Evolutionary conservation across 2,329 filamentous ascomycete genomes (phyloP).

Genomic region (Fusarium anguioides): DNA sequence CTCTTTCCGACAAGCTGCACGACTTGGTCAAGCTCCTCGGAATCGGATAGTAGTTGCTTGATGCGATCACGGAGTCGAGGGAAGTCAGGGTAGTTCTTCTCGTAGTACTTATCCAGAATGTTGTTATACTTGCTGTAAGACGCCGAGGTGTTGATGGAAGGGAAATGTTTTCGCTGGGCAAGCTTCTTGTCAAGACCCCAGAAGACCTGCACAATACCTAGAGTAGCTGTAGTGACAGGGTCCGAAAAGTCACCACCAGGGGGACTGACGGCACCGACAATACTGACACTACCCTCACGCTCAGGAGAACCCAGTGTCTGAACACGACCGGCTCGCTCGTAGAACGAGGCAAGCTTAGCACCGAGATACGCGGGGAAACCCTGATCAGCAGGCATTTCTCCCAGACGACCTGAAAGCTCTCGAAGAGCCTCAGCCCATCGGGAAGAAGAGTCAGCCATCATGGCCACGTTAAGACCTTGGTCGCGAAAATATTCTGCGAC

Average conservation of each 20-base stretch:
- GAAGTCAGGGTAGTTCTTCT: slow-evolving; percentile 94
- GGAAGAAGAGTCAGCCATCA: slow-evolving; percentile 99
- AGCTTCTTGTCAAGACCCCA: slow-evolving; percentile 99
- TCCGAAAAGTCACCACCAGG: slow-evolving; percentile 99
- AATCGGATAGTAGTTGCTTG: slow-evolving; percentile 92
- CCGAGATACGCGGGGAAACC: slow-evolving; percentile 98
- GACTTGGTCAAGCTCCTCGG: slow-evolving; percentile 97
- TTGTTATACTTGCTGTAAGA: slow-evolving; percentile 98
- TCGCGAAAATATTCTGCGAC: slow-evolving; percentile 98
- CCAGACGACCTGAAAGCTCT: slow-evolving; percentile 97
- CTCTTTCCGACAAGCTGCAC: slow-evolving; percentile 99
- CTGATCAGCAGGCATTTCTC: slow-evolving; percentile 99
- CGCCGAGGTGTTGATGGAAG: slow-evolving; percentile 92
- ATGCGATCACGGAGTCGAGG: slow-evolving; percentile 92
- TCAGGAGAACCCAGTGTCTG: slow-evolving; percentile 88
- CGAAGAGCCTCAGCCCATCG: slow-evolving; percentile 98
- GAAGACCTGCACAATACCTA: slow-evolving; percentile 98
- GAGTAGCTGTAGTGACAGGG: slow-evolving; percentile 91
- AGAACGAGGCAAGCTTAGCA: slow-evolving; percentile 98
- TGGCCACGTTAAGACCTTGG: slow-evolving; percentile 95
- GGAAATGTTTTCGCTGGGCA: slow-evolving; percentile 98
- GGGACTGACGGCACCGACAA: slow-evolving; percentile 96
- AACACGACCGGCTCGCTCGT: slow-evolving; percentile 95
- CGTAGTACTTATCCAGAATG: slow-evolving; percentile 91
- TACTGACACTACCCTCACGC: slow-evolving; percentile 91